Conservation (phyloP, 1,139 yeast genomes). For the Cylindricascospora bacillispora region DNA sequence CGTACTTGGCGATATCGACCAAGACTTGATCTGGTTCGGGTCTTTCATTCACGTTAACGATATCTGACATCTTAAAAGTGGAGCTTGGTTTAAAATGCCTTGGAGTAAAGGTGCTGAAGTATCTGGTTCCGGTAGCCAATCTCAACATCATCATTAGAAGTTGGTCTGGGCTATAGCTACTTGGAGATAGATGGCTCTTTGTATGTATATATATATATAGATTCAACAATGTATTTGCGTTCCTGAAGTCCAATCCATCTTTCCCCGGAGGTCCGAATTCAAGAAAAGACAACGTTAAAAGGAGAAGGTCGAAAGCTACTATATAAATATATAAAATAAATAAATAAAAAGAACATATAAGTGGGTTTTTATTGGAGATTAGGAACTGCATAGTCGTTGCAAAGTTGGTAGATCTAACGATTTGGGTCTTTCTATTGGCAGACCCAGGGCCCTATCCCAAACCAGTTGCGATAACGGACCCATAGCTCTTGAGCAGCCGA, state of each 20-base stretch:
- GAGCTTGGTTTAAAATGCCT: too few relatives aligned
- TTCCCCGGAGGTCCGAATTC: too few relatives aligned
- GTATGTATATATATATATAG: too few relatives aligned
- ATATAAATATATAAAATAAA: background rate
- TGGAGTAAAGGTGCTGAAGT: background rate
- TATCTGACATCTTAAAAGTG: too few relatives aligned
- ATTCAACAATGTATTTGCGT: too few relatives aligned
- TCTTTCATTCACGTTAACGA: slow-evolving; percentile 20
- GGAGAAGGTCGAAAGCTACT: too few relatives aligned
- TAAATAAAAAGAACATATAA: slow-evolving; percentile 1
- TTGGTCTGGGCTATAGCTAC: too few relatives aligned
- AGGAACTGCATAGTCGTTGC: slow-evolving; percentile 1
- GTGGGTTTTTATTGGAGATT: background rate
- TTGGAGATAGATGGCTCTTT: too few relatives aligned
- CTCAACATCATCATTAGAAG: too few relatives aligned
- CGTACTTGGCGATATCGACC: slow-evolving; percentile 37
- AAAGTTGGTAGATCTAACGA: slow-evolving; percentile 20
- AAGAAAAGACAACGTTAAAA: too few relatives aligned
- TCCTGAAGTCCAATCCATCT: too few relatives aligned
- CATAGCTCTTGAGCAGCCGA: slow-evolving; percentile 46
- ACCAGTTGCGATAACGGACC: slow-evolving; percentile 48
- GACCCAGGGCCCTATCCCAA: slow-evolving; percentile 47
- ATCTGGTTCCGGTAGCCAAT: too few relatives aligned
- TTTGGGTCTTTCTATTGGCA: slow-evolving; percentile 55
- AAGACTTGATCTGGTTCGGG: slow-evolving; percentile 40